Evolutionary conservation across 768 basidiomycete genomes (phyloP), one percentile per base, ranked within the genome.

Genomic region (Boletus huronensis): DNA sequence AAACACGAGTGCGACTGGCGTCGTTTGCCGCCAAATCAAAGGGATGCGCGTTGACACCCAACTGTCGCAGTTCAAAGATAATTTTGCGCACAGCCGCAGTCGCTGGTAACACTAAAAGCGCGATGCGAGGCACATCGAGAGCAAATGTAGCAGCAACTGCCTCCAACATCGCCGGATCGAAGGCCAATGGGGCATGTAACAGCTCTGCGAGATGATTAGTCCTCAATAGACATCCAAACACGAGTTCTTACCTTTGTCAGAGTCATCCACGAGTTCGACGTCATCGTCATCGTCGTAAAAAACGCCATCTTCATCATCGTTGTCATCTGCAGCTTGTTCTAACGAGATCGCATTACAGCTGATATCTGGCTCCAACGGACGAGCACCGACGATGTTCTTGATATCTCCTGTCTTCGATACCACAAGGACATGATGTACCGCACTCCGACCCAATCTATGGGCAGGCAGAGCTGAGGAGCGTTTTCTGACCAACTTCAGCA

Each of bases 141-240:
- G 88, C 89, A 65, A 91, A 86, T 5, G 77, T 76, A 10, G 81
- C 78, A 6, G 85, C 88, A 45, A 91, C 77, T 2, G 84, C 84
- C 64, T 91, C 89, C 59, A 90, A 63, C 31, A 76, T 70, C 56
- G 76, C 73, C 6, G 79, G 75, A 61, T 82, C 79, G 58, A 86
- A 79, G 16, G 81, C 79, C 35, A 84, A 80, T 36, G 77, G 70
- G 3, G 75, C 77, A 34, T 65, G 70, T 16, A 65, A 58, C 62
- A 79, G 73, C 61, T 75, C 84, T 85, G 63, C 43, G 16, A 19
- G n/a, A 26, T 5, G 38, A 21, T 67, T 11, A 71, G 55, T 23
- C 39, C 23, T 13, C 19, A 7, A 34, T 16, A 40, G 39, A 41
- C 25, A 17, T 28, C 16, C 43, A 31, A 50, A 19, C 28, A 39